phyloP scores from a whole-genome alignment of 805 yeast species.

The Wickerhamiella nectarea region DNA sequence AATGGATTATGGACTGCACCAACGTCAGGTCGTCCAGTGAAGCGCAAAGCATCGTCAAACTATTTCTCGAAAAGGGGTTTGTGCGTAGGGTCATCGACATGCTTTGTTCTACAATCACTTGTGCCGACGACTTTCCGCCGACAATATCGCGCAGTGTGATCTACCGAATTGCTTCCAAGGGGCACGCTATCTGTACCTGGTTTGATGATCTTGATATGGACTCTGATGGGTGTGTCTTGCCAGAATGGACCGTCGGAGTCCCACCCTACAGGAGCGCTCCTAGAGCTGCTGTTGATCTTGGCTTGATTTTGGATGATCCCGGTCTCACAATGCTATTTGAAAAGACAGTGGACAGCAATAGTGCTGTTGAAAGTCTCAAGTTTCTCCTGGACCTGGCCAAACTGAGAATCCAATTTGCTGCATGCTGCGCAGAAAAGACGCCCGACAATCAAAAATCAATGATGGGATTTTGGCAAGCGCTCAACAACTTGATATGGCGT shows the following conservation, averaged over 20 bases:
- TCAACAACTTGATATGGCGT: background rate
- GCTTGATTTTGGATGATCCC: slow-evolving; percentile 1
- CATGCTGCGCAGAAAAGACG: background rate
- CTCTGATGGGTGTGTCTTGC: background rate
- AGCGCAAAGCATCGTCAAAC: slow-evolving; percentile 13
- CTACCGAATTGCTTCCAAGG: slow-evolving; percentile 16
- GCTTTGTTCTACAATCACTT: slow-evolving; percentile 11
- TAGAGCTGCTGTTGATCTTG: background rate
- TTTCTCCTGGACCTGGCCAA: background rate
- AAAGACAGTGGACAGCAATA: background rate
- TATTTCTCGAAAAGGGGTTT: slow-evolving; percentile 26
- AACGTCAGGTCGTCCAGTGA: slow-evolving; percentile 37
- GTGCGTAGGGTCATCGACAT: slow-evolving; percentile 12
- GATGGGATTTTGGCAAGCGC: background rate
- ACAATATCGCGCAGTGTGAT: slow-evolving; percentile 11
- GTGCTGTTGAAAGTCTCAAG: background rate
- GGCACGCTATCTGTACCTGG: slow-evolving; percentile 6
- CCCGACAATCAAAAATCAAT: background rate
- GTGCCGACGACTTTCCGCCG: slow-evolving; percentile 4
- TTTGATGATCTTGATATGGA: background rate
- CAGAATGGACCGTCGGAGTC: background rate
- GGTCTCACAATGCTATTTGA: slow-evolving; percentile 3
- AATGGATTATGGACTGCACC: slow-evolving; percentile 86
- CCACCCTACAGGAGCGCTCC: background rate
- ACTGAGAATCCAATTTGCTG: background rate